Percentiles rank a stretch among this genome's conserved stretches.
phyloP scores from a whole-genome alignment of 352 stramenopile species.

The Phytophthora macrochlamydospora region DNA sequence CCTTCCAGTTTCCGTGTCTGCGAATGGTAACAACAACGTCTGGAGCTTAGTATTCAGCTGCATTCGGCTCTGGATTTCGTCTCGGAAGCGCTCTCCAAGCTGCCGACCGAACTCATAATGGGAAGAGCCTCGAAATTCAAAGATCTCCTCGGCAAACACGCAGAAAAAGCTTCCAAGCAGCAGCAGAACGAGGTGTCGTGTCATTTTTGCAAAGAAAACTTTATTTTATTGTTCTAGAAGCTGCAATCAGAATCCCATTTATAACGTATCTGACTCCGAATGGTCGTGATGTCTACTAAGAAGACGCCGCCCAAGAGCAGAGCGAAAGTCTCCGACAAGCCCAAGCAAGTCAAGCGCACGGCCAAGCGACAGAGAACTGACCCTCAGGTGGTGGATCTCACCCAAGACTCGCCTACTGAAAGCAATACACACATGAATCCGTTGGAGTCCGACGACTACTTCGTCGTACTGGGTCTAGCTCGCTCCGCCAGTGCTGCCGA shows the following conservation, averaged over 20 bases:
- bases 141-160: constrained; percentile 41
- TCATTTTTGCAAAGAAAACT: background rate
- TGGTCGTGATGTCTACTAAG: background rate
- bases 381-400: constrained; percentile 24
- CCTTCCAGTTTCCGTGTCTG: constrained; percentile 40
- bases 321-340: constrained; percentile 16
- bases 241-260: background rate
- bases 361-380: constrained; percentile 5
- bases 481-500: constrained; percentile 49
- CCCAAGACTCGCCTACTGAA: constrained; percentile 7
- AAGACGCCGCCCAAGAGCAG: constrained; percentile 1
- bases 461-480: constrained; percentile 57
- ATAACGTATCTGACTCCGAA: too few species aligned
- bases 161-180: constrained; percentile 1
- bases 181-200: background rate
- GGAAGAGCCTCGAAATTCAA: constrained; percentile 63
- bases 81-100: constrained; percentile 53
- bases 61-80: constrained; percentile 55
- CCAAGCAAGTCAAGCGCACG: constrained; percentile 1
- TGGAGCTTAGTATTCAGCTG: constrained; percentile 55
- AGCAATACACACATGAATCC: constrained; percentile 17
- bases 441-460: constrained; percentile 80
- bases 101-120: constrained; percentile 64
- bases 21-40: constrained; percentile 61
- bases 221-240: background rate